A percentile compares a stretch with the other conserved stretches of the same genome.
phyloP scores from a whole-genome alignment of 106 monocot genomes.

The Dioscorea zingiberensis region DNA sequence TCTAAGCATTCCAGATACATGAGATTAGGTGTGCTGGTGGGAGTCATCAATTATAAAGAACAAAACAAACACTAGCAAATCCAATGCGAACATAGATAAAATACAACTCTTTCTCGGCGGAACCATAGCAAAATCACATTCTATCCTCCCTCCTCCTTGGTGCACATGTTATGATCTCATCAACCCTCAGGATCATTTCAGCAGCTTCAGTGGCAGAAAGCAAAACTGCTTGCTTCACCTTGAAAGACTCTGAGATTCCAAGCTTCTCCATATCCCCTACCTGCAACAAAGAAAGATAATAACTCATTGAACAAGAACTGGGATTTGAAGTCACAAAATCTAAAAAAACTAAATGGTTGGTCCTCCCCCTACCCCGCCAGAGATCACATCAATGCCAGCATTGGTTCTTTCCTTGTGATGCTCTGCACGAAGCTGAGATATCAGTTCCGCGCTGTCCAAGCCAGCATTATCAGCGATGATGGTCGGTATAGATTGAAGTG shows the following conservation, averaged over 20 bases:
- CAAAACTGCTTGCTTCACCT: constrained; percentile 91
- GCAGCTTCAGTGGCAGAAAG: constrained; percentile 96
- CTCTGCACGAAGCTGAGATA: constrained; percentile 90
- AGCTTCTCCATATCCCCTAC: constrained; percentile 94
- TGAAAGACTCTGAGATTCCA: constrained; percentile 89
- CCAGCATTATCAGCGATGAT: constrained; percentile 97
- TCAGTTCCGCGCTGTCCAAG: constrained; percentile 86
- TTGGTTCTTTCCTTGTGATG: constrained; percentile 68
- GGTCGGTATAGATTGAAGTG: constrained; percentile 80
- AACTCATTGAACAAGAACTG: not conserved
- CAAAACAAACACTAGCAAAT: too few species aligned
- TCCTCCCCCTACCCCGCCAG: constrained; percentile 55
- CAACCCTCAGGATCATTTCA: constrained; percentile 95
- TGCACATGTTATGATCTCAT: constrained; percentile 91
- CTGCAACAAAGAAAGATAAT: constrained; percentile 16
- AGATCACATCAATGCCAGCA: constrained; percentile 82
- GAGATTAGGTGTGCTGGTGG: too few species aligned
- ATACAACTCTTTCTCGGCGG: too few species aligned
- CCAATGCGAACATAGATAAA: too few species aligned
- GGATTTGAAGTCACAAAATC: not conserved
- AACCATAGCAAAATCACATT: constrained; percentile 35
- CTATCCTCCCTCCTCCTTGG: constrained; percentile 86
- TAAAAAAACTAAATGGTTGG: not conserved
- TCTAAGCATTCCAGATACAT: too few species aligned
- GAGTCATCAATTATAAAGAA: too few species aligned